A percentile compares a stretch with the other conserved stretches of the same genome.
Evolutionary conservation across 352 stramenopile species (phyloP).

Genomic region (Blastocystis hominis): DNA sequence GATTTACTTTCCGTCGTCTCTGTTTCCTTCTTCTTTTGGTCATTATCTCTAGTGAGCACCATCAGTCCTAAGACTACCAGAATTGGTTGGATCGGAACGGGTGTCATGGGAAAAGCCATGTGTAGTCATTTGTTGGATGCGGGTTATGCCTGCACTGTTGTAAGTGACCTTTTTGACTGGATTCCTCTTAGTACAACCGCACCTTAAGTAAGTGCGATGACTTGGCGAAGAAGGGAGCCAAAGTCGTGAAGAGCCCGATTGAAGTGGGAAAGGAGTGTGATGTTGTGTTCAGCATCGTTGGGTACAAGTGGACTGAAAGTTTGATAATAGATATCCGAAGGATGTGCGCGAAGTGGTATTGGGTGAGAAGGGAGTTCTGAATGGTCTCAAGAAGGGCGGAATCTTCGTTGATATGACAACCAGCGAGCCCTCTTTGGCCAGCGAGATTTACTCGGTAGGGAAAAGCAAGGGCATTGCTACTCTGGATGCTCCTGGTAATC

Average conservation of each 20-base stretch:
- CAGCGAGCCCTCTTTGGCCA: constrained; percentile 73
- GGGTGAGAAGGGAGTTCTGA: constrained; percentile 55
- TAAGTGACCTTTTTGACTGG: not conserved
- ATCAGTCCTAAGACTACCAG: constrained; percentile 59
- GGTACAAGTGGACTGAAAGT: constrained; percentile 58
- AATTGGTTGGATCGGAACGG: constrained; percentile 74
- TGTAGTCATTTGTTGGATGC: constrained; percentile 73
- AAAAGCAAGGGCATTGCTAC: constrained; percentile 62
- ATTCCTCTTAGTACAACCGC: constrained; percentile 66
- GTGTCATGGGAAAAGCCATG: constrained; percentile 79
- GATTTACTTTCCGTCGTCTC: constrained; percentile 9
- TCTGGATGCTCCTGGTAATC: constrained; percentile 60
- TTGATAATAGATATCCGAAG: constrained; percentile 63
- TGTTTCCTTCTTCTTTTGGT: not conserved
- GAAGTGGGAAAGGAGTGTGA: constrained; percentile 73
- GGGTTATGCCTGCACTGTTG: constrained; percentile 72
- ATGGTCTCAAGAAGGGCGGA: constrained; percentile 65
- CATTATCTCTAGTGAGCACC: not conserved
- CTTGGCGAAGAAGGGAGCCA: constrained; percentile 70
- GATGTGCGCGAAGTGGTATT: constrained; percentile 67
- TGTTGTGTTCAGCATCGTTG: constrained; percentile 79
- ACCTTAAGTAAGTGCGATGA: constrained; percentile 72
- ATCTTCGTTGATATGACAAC: constrained; percentile 82
- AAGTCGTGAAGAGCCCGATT: constrained; percentile 68
- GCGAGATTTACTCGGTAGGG: constrained; percentile 72